Evolutionary conservation across 1,139 yeast genomes (phyloP), one percentile per base, ranked within the genome.

Genomic region (Sugiyamaella neomexicana): DNA sequence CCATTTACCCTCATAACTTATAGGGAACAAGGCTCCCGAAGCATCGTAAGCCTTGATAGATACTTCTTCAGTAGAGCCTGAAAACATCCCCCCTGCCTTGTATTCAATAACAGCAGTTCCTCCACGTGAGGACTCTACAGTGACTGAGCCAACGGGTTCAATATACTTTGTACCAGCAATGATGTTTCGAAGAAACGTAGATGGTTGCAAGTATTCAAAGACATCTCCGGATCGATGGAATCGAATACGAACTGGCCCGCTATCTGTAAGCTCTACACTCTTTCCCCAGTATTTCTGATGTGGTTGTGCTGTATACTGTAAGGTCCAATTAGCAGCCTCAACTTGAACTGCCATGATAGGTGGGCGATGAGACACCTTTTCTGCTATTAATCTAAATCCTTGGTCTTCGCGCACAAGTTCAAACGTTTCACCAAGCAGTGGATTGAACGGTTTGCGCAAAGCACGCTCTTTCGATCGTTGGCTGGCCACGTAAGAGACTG

Each of bases 221-320:
- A 78, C 76, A 64, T 88, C 96, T 3, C 91, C 91, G 0, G 87
- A 78, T 57, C 65, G 79, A 25, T 57, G 81, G 46, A 84, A 75
- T 1, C 77, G 75, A 50, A 90, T 74, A 48, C 78, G 78, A 5
- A 85, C 74, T 12, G 73, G 73, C 40, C 99, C 99, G 52, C 80
- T 82, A 59, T 89, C 89, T 48, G 80, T 80, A 56, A 93, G 75
- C 69, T 93, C 98, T 12, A 89, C 82, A 42, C 90, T 85, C 71
- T 93, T 93, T 52, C 98, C 98, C 96, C 97, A 93, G 65, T 89
- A 89, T 68, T 89, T 90, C 65, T 91, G 97, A 31, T 82, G 80
- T 0, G 99, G 98, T 32, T 84, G 77, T 1, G 95, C 83, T 10
- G 87, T 79, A 67, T 83, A 89, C 46, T 80, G 78, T 50, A 89